phyloP scores from a whole-genome alignment of 2,329 filamentous ascomycete genomes.

The Monilinia laxa region DNA sequence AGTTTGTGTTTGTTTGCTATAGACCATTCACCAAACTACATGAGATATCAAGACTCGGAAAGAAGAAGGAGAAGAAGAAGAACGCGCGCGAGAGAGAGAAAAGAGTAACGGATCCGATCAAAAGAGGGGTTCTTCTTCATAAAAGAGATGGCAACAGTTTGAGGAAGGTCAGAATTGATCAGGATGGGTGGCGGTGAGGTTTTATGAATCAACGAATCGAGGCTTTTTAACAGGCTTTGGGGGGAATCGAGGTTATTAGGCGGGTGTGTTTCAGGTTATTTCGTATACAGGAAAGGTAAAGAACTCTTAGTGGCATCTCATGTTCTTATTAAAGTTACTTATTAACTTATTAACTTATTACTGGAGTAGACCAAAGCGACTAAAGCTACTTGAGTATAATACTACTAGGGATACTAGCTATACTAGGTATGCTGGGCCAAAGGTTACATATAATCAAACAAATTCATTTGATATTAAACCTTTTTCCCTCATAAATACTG shows the following conservation, averaged over 20 bases:
- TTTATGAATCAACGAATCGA: slow-evolving; percentile 28
- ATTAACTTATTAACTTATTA: no score
- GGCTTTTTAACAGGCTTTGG: slow-evolving; percentile 6
- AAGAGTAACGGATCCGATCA: not conserved
- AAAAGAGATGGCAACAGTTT: slow-evolving; percentile 19
- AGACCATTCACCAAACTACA: not conserved
- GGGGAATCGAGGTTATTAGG: not conserved
- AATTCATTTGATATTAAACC: not conserved
- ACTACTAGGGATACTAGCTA: not conserved
- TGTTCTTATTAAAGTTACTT: not conserved
- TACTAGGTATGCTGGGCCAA: not conserved
- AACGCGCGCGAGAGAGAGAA: not conserved
- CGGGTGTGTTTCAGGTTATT: slow-evolving; percentile 22
- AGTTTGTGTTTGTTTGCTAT: not conserved
- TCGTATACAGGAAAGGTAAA: slow-evolving; percentile 10
- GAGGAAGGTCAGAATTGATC: slow-evolving; percentile 7
- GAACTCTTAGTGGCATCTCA: slow-evolving; percentile 5
- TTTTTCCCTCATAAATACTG: not conserved
- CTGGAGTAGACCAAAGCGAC: no score
- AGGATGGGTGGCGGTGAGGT: slow-evolving; percentile 34
- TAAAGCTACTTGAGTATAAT: no score
- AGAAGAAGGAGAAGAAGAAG: not conserved
- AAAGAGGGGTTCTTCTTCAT: slow-evolving; percentile 9
- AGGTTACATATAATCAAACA: not conserved
- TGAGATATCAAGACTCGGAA: not conserved